Evolutionary conservation across 1,284 basidiomycete species (phyloP).

Genomic region (Cryptococcus jaspeensis): DNA sequence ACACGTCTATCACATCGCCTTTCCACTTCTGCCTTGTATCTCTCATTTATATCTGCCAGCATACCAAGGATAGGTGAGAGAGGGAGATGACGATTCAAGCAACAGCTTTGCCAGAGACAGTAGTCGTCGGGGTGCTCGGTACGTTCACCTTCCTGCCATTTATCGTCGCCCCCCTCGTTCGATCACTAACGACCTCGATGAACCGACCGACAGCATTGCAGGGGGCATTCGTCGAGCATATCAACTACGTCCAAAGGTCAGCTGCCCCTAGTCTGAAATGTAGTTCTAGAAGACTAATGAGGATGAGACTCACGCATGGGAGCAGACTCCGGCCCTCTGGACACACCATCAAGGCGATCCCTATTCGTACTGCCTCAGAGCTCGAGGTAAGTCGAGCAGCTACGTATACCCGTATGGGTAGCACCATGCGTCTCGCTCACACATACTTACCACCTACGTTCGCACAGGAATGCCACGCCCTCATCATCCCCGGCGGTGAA

Average conservation of each 20-base stretch:
- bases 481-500: constrained; percentile 90
- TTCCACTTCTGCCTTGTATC: background rate
- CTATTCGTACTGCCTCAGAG: constrained; percentile 75
- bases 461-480: constrained; percentile 64
- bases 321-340: constrained; percentile 26
- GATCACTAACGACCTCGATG: constrained; percentile 23
- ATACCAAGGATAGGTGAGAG: background rate
- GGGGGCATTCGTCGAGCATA: constrained; percentile 89
- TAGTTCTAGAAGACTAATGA: background rate
- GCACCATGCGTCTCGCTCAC: background rate
- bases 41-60: no score
- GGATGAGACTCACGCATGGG: background rate
- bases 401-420: background rate
- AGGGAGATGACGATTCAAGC: constrained; percentile 13
- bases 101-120: constrained; percentile 9
- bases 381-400: constrained; percentile 54
- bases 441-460: background rate
- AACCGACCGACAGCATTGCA: constrained; percentile 66
- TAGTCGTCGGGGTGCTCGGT: constrained; percentile 38
- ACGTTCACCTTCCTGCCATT: constrained; percentile 4
- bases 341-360: constrained; percentile 41
- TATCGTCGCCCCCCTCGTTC: background rate
- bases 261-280: constrained; percentile 2
- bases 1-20: background rate
- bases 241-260: constrained; percentile 45